Percentiles rank a stretch among this genome's conserved stretches.
phyloP scores from a whole-genome alignment of 768 basidiomycete genomes.

The Calocera cornea region DNA sequence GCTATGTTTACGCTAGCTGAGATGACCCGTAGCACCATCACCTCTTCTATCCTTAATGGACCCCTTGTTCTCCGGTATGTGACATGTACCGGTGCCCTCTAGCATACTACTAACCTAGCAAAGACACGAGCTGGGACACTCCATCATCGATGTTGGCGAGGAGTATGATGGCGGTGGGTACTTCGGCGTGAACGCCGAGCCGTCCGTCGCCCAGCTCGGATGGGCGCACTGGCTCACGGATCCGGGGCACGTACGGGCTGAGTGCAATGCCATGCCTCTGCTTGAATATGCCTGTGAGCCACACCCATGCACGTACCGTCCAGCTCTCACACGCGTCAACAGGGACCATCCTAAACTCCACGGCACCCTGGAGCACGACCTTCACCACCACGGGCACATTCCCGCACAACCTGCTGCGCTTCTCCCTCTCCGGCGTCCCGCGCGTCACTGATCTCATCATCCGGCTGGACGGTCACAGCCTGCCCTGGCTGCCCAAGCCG shows the following conservation, averaged over 20 bases:
- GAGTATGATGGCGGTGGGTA: conserved; percentile 76
- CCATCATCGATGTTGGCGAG: conserved; percentile 64
- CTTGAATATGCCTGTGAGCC: neutral
- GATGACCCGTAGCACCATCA: conserved; percentile 45
- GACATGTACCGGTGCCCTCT: neutral
- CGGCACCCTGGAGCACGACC: conserved; percentile 41
- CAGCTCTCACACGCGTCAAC: neutral
- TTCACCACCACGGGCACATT: conserved; percentile 56
- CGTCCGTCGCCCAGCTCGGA: conserved; percentile 29
- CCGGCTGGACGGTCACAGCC: conserved; percentile 44
- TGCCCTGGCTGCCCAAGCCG: conserved; percentile 43
- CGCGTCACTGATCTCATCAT: conserved; percentile 39
- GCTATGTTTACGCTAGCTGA: neutral
- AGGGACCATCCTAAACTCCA: conserved; percentile 50
- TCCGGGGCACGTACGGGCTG: neutral
- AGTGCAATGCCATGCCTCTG: neutral
- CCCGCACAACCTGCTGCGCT: conserved; percentile 45
- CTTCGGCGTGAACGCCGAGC: conserved; percentile 46
- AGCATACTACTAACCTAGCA: neutral
- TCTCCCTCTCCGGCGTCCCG: conserved; percentile 63
- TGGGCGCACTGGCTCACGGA: conserved; percentile 61
- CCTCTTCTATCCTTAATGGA: conserved; percentile 59
- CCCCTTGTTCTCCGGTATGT: conserved; percentile 44
- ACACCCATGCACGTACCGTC: neutral
- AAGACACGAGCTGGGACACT: conserved; percentile 64